These are phyloP conservation scores for Myxozyma melibiosi DNA, from an alignment of 805 yeast genomes.

Conservation along the genomic window DNA sequence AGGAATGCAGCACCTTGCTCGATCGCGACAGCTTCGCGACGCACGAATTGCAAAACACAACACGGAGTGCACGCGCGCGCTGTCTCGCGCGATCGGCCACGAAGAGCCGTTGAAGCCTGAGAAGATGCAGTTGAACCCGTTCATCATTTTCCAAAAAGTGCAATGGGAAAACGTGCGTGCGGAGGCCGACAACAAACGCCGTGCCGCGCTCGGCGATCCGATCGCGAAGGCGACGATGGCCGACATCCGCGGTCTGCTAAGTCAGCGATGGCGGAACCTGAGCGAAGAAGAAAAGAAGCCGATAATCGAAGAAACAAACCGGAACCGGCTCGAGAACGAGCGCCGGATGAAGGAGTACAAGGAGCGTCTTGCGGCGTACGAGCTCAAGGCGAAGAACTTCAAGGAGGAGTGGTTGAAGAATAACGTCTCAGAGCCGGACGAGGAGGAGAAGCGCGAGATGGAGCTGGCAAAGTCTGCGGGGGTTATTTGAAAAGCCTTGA, in stretches of 20 bases:
- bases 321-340: constrained; percentile 32
- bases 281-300: constrained; percentile 45
- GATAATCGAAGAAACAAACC: constrained; percentile 15
- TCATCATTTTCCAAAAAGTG: constrained; percentile 46
- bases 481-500: background rate
- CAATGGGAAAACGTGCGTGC: constrained; percentile 47
- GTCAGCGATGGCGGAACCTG: constrained; percentile 47
- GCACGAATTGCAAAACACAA: constrained; percentile 16
- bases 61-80: constrained; percentile 13
- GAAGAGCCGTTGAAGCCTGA: constrained; percentile 46
- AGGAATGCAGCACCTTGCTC: constrained; percentile 15
- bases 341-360: constrained; percentile 18
- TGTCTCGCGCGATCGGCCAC: constrained; percentile 40
- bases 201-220: constrained; percentile 39
- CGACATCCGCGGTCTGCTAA: constrained; percentile 46
- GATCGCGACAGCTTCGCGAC: constrained; percentile 16
- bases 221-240: constrained; percentile 43
- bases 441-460: constrained; percentile 36
- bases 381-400: constrained; percentile 45
- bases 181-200: constrained; percentile 43
- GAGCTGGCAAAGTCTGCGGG: constrained; percentile 17
- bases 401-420: constrained; percentile 45
- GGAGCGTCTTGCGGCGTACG: constrained; percentile 39
- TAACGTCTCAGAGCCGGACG: constrained; percentile 39
- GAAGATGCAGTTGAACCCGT: constrained; percentile 47